phyloP scores from a whole-genome alignment of 2,329 filamentous ascomycete genomes.

The Cryoendolithus antarcticus region DNA sequence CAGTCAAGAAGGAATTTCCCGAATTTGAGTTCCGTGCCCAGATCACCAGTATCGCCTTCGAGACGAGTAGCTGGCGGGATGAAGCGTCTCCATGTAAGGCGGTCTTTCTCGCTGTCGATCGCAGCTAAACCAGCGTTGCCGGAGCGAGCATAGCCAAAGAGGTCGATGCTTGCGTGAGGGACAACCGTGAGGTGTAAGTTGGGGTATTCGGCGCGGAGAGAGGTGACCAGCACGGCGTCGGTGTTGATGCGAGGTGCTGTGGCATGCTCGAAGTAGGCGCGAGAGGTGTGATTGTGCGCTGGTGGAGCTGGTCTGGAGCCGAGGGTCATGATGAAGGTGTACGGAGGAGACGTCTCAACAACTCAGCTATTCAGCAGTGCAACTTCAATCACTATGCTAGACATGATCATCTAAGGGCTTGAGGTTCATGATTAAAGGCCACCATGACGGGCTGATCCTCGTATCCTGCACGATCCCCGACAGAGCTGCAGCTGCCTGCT shows the following conservation, averaged over 20 bases:
- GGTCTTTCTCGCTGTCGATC: constrained; percentile 28
- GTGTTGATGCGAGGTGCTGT: constrained; percentile 31
- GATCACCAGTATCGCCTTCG: constrained; percentile 22
- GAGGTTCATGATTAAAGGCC: no score
- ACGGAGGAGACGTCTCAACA: no score
- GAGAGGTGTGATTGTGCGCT: constrained; percentile 24
- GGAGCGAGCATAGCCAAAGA: constrained; percentile 30
- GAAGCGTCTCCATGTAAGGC: constrained; percentile 28
- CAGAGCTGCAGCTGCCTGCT: no score
- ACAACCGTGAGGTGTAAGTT: constrained; percentile 31
- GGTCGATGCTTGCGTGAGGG: constrained; percentile 23
- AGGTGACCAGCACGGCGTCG: constrained; percentile 30
- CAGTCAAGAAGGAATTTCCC: constrained; percentile 36
- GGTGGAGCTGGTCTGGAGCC: no score
- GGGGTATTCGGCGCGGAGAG: constrained; percentile 34
- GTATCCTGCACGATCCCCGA: no score
- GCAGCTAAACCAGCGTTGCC: constrained; percentile 30
- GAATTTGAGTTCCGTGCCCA: constrained; percentile 29
- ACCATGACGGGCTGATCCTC: no score
- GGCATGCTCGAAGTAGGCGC: constrained; percentile 33
- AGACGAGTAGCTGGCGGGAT: constrained; percentile 28
- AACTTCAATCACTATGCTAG: no score
- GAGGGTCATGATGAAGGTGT: no score
- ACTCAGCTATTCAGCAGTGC: no score
- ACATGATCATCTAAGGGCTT: no score